These are phyloP conservation scores for Panicum hallii DNA, from an alignment of 202 grass and related monocot species.

Conservation along the genomic window DNA sequence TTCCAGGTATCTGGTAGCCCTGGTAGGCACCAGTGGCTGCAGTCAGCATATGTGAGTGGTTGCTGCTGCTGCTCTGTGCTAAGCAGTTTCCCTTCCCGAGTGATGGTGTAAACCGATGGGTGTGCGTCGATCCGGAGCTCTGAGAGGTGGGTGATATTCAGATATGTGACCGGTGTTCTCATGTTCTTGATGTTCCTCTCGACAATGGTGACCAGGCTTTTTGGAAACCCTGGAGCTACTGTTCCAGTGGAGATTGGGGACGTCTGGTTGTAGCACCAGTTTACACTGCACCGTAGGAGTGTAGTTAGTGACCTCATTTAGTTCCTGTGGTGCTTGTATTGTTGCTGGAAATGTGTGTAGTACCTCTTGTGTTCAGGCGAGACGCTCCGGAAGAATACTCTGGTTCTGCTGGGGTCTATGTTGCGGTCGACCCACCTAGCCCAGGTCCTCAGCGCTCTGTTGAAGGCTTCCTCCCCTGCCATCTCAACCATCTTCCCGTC, in stretches of 20 bases:
- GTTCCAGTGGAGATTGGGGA: constrained; percentile 41
- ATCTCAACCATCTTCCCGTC: constrained; percentile 44
- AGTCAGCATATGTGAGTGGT: constrained; percentile 49
- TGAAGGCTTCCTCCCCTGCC: constrained; percentile 47
- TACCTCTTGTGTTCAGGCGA: constrained; percentile 68
- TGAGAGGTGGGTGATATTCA: constrained; percentile 54
- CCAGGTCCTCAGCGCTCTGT: constrained; percentile 51
- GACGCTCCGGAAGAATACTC: constrained; percentile 66
- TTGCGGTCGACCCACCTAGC: constrained; percentile 58
- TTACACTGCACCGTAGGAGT: constrained; percentile 34
- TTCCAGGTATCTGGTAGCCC: constrained; percentile 88
- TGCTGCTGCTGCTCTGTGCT: constrained; percentile 45
- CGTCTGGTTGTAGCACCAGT: constrained; percentile 68
- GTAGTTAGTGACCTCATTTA: background rate
- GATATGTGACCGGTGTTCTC: constrained; percentile 36
- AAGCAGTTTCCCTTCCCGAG: constrained; percentile 43
- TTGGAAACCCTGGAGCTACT: constrained; percentile 46
- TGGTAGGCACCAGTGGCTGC: constrained; percentile 93
- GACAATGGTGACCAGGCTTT: constrained; percentile 27
- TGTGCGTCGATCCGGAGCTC: constrained; percentile 54
- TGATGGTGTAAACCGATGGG: constrained; percentile 52
- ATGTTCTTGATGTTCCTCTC: constrained; percentile 36
- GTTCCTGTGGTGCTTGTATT: background rate
- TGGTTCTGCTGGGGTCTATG: constrained; percentile 43
- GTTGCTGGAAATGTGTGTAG: background rate